Base-by-base conservation (phyloP, 2,329 filamentous ascomycete species). In the Onygenales sp. region DNA sequence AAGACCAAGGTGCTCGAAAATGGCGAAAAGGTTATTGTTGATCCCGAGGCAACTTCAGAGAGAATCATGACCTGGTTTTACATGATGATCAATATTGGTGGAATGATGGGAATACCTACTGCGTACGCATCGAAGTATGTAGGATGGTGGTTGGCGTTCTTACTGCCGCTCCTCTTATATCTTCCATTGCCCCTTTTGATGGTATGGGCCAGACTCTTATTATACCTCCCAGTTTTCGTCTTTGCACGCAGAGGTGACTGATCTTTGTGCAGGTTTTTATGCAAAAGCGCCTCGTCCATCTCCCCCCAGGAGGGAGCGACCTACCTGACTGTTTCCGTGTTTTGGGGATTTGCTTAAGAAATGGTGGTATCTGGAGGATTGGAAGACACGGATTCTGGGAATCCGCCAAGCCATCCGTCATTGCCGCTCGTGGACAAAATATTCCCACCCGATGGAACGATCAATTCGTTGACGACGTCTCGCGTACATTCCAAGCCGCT, bases 1-100 rank as follows among this genome's bases (percentile, higher is more conserved):
- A 74, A 73, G 52, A 68, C 70, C 14, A 73, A 71, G 57, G 68
- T 67, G 1, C 66, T 78, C 6, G 66, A 70, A 52, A 69, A 65
- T 9, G 74, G 74, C 1, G 74, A 76, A 57, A 69, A 67, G 53
- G 72, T 75, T 33, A 70, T 78, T 33, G 70, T 77, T 13, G 75
- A 77, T 50, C 75, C 74, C 0, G 73, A 75, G 56, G 64, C 67
- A 2, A 77, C 74, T 0, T 64, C 73, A 2, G 68, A 65, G 31
- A 62, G 69, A 3, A 63, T 65, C 7, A 64, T 66, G 63, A 57
- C 71, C 0, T 58, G 67, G 14, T 72, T 71, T 55, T 72, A 72
- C 43, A 59, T 60, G 0, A 11, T 41, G 14, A 41, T 14, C 11
- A 41, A 41, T 14, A 54, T 70, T 1, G 69, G 69, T 31, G 66